These are phyloP conservation scores for Ophiocordyceps australis DNA, from an alignment of 2,329 filamentous ascomycete species.

Conservation along the genomic window DNA sequence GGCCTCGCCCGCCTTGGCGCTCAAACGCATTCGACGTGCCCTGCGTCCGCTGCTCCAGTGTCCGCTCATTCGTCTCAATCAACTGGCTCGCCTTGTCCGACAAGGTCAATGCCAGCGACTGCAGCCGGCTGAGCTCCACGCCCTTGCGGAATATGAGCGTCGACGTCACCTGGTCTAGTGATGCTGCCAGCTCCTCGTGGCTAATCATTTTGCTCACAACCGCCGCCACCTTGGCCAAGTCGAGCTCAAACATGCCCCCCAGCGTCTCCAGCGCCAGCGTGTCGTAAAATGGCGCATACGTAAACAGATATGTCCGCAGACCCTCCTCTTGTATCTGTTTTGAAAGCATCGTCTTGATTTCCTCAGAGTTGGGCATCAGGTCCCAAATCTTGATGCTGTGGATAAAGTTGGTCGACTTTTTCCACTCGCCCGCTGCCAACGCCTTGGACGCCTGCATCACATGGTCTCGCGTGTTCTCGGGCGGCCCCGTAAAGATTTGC, in stretches of 20 bases:
- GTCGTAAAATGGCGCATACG: slow-evolving; percentile 98
- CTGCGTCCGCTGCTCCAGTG: slow-evolving; percentile 90
- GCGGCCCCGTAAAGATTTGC: slow-evolving; percentile 95
- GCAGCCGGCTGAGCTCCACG: slow-evolving; percentile 87
- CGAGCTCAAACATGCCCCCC: slow-evolving; percentile 87
- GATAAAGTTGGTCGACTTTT: slow-evolving; percentile 85
- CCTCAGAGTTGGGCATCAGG: slow-evolving; percentile 77
- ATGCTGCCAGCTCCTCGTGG: slow-evolving; percentile 91
- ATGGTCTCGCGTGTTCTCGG: slow-evolving; percentile 96
- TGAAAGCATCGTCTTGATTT: slow-evolving; percentile 93
- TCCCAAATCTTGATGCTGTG: slow-evolving; percentile 99
- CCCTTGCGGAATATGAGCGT: slow-evolving; percentile 99
- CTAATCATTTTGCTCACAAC: slow-evolving; percentile 99
- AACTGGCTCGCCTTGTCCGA: slow-evolving; percentile 92
- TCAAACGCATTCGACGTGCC: slow-evolving; percentile 93
- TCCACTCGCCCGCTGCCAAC: slow-evolving; percentile 93
- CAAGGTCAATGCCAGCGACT: slow-evolving; percentile 84
- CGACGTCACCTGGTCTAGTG: slow-evolving; percentile 91
- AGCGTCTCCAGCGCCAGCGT: slow-evolving; percentile 77
- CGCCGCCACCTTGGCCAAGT: slow-evolving; percentile 78
- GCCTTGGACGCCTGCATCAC: slow-evolving; percentile 99
- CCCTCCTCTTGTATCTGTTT: slow-evolving; percentile 98
- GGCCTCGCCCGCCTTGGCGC: slow-evolving; percentile 65
- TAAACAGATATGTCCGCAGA: slow-evolving; percentile 95
- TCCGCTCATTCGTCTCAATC: slow-evolving; percentile 95